Conservation (phyloP, 257 asterid genomes). For the Euphrasia confusa region DNA sequence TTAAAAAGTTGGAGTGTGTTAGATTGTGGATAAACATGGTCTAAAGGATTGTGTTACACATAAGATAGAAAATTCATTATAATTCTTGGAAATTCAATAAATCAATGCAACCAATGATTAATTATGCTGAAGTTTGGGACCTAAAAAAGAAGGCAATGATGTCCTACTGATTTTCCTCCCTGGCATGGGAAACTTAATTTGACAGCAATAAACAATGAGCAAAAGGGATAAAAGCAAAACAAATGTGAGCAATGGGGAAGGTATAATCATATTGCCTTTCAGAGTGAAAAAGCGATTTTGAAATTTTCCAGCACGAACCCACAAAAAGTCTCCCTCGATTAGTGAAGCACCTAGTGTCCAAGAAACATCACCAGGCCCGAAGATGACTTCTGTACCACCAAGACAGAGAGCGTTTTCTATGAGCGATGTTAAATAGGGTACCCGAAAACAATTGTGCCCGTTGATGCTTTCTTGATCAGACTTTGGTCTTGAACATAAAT, state of each 20-base stretch:
- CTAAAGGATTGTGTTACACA: too few species aligned
- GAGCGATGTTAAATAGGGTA: constrained; percentile 61
- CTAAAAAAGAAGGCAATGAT: constrained; percentile 46
- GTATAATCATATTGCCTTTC: constrained; percentile 26
- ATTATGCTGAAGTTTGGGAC: constrained; percentile 33
- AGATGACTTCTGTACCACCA: constrained; percentile 44
- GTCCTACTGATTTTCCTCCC: constrained; percentile 43
- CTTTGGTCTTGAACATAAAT: constrained; percentile 43
- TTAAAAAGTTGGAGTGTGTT: too few species aligned
- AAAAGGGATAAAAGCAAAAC: constrained; percentile 38
- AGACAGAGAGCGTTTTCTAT: constrained; percentile 63
- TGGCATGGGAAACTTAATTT: constrained; percentile 60
- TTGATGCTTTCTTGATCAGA: constrained; percentile 30
- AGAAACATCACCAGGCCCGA: constrained; percentile 74
- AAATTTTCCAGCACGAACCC: constrained; percentile 33
- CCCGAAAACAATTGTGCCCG: constrained; percentile 50
- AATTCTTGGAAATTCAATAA: constrained; percentile 11
- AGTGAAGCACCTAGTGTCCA: constrained; percentile 86
- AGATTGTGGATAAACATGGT: too few species aligned
- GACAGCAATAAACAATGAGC: constrained; percentile 44
- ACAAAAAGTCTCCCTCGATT: constrained; percentile 53
- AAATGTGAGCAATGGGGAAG: constrained; percentile 45
- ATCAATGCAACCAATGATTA: constrained; percentile 19
- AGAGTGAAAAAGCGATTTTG: constrained; percentile 23
- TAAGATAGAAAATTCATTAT: too few species aligned